Base-by-base conservation (phyloP, 2,329 filamentous ascomycete genomes). In the Magnaporthiopsis incrustans region DNA sequence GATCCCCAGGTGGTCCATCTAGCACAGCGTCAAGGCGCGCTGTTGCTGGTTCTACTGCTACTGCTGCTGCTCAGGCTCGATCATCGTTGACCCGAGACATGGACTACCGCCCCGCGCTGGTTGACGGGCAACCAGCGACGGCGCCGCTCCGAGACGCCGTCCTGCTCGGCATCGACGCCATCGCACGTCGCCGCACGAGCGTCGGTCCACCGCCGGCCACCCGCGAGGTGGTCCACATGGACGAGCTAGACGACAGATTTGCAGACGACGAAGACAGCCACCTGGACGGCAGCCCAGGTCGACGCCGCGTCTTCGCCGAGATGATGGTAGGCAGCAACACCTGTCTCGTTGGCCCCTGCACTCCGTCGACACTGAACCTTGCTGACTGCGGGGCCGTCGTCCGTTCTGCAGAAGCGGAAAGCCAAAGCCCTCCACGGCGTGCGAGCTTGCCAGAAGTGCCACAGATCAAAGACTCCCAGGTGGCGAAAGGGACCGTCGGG, bases 401-500 rank as follows among this genome's bases (percentile, higher is more conserved):
- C 44, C 22, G 1, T 5, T 5, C 8, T 11, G n/a, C 44, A 53
- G 44, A 53, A 53, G 44, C 18, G 18, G n/a, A 53, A 53, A 53
- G 22, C 22, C 18, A 53, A 53, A 25, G n/a, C 44, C 44, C 10
- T 10, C 10, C 44, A 53, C 44, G 44, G 44, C 44, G 44, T 22
- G 10, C 44, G 44, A 8, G 22, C 38, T 27, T 61, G 60, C 38
- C 26, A n/a, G 12, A 61, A 61, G 32, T 61, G 60, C 15, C 26
- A 61, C 12, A 61, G 35, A 27, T 50, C 38, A 25, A 27, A 61
- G 26, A 61, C 60, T 18, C 60, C 60, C 1, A 44, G 50, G 30
- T 61, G 60, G 60, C 60, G 60, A 35, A 26, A 30, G 7, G 60
- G 60, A 2, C 60, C 60, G 5, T 33, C 12, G 50, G 60, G 60